Base-by-base conservation (phyloP, 345 rosid species). In the Linum trigynum region DNA sequence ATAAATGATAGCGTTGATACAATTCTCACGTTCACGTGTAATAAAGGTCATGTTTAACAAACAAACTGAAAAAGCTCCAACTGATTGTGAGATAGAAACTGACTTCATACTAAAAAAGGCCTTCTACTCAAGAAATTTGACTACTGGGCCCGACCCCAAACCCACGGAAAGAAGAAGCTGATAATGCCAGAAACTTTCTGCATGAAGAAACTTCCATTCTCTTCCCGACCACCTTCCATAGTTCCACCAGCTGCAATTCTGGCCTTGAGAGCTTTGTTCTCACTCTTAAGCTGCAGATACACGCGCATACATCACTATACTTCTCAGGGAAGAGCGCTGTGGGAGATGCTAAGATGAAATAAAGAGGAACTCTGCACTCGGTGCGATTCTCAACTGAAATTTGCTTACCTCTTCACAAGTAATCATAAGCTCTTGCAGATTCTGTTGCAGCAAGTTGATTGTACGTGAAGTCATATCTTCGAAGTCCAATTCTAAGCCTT, bases 351-450 rank as follows among this genome's bases (percentile, higher is more conserved):
- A 23, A 23, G 32, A 41, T 57, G 35, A 58, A 17, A 11, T 37
- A 43, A 23, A 17, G 37, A 57, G n/a, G 40, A 12, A 11, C 14
- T 9, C 16, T 56, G 37, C 37, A 11, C 3, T 11, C 15, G 23
- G 23, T 10, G 14, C 4, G 5, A 32, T 41, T 4, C 48, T 5
- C 12, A 38, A 15, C 23, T 11, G 35, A 3, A 9, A 37, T 40
- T 40, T 59, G 57, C 74, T 77, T 69, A 89, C 96, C 89, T 82
- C 73, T 70, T 78, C 80, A 38, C 80, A 65, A 38, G 75, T 42
- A 71, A 57, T 59, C 43, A 48, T 70, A 64, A 81, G 87, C 61
- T 86, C 87, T 72, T 83, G 84, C 67, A 82, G 66, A 7, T 85
- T 75, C 67, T 79, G 72, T 60, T 80, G 85, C 68, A 87, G 72